These are phyloP conservation scores for Termitomyces heimii DNA, from an alignment of 768 basidiomycete species.

Conservation along the genomic window DNA sequence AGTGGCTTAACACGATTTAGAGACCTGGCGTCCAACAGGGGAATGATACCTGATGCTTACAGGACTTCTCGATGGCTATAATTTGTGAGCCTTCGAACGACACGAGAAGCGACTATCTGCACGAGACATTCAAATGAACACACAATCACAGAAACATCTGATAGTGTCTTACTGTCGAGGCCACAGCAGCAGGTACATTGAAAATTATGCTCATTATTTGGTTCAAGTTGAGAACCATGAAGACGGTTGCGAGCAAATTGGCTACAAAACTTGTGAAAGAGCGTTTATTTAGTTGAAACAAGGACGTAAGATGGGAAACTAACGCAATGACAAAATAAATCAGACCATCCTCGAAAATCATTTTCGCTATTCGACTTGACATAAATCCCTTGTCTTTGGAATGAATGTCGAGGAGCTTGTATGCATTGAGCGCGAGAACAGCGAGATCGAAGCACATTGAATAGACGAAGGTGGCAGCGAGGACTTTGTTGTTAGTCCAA, in stretches of 20 bases:
- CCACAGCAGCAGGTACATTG: conserved; percentile 58
- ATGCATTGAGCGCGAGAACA: conserved; percentile 53
- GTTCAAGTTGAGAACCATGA: conserved; percentile 64
- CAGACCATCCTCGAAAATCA: conserved; percentile 69
- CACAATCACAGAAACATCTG: neutral
- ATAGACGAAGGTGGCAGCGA: conserved; percentile 70
- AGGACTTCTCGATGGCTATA: conserved; percentile 43
- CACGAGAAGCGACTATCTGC: conserved; percentile 55
- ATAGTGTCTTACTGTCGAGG: conserved; percentile 36
- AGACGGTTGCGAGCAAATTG: conserved; percentile 43
- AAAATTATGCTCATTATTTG: conserved; percentile 62
- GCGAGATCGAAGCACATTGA: conserved; percentile 69
- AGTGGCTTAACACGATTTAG: conserved; percentile 13
- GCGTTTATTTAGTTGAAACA: neutral
- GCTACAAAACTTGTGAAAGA: conserved; percentile 32
- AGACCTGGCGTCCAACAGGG: neutral
- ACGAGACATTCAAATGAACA: neutral
- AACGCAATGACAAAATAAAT: conserved; percentile 75
- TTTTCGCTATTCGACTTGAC: conserved; percentile 43
- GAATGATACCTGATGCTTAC: conserved; percentile 21
- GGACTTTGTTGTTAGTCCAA: conserved; percentile 53
- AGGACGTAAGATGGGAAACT: conserved; percentile 16
- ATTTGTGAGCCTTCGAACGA: conserved; percentile 53
- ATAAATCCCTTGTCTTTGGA: conserved; percentile 18
- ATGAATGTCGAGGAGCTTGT: conserved; percentile 40